phyloP scores from a whole-genome alignment of 768 basidiomycete species.

The Megacollybia marginata region DNA sequence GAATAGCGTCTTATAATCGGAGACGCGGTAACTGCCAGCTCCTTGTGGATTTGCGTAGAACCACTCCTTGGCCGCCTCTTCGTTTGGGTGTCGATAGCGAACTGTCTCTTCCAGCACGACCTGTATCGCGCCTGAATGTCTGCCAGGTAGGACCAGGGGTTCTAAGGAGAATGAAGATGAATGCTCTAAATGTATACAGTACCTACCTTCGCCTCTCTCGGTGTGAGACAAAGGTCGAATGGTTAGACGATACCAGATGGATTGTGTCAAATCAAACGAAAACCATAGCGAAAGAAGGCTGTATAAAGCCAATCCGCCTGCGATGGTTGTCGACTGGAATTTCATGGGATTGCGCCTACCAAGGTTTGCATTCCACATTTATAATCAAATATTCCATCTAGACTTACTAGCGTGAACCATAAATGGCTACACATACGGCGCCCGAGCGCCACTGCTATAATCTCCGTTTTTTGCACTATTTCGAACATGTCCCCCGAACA shows the following conservation, averaged over 20 bases:
- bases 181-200: not conserved
- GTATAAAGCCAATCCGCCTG: not conserved
- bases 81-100: slow-evolving; percentile 18
- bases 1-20: slow-evolving; percentile 18
- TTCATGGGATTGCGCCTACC: not conserved
- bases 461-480: not conserved
- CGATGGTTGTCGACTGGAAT: not conserved
- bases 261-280: not conserved
- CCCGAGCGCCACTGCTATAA: not conserved
- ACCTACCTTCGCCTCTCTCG: not conserved
- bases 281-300: not conserved
- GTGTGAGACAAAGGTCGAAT: not conserved
- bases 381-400: not conserved
- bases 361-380: not conserved
- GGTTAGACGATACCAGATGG: not conserved
- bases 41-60: slow-evolving; percentile 14
- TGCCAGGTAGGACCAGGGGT: not conserved
- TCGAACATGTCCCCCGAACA: not conserved
- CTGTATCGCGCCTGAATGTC: not conserved
- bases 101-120: slow-evolving; percentile 22
- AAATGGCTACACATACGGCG: not conserved
- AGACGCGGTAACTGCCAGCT: slow-evolving; percentile 11
- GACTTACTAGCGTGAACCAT: not conserved
- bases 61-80: slow-evolving; percentile 23
- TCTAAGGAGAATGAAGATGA: not conserved